Base-by-base conservation (phyloP, 148 eudicot species). In the Talinum fruticosum region DNA sequence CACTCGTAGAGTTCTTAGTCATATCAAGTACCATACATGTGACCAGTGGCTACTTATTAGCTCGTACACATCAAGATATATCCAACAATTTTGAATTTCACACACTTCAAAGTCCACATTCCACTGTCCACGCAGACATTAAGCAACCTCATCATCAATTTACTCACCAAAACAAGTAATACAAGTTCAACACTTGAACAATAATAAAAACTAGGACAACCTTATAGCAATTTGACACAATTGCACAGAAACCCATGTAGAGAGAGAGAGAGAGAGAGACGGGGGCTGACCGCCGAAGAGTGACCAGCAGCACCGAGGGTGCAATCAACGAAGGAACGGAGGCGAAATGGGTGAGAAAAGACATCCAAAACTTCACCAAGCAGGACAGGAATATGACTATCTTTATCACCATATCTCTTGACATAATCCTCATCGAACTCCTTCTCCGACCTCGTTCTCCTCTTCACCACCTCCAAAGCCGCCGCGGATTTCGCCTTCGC, bases 261-360 rank as follows among this genome's bases (percentile, higher is more conserved):
- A 10, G 12, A 10, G 4, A 62, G 33, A 28, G 6, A 24, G 28
- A 54, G 23, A 57, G 16, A 67, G 23, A 38, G n/a, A n/a, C 30
- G 71, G 67, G 15, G 2, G 86, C 95, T 77, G 5, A 95, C 99
- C 68, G 93, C 96, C 49, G 89, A 87, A 30, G 99, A 93, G 74
- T 93, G 99, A 26, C 97, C 97, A 29, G 89, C 99, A 16, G 99
- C 99, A 3, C 99, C 99, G 13, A 96, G 90, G 18, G 99, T 96
- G 74, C 97, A 93, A 79, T 96, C 99, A 28, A 96, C 89, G 79
- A 93, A 96, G 10, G 97, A 85, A 5, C 80, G 79, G 30, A 96
- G 85, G 61, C 74, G 77, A 38, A 78, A 49, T 65, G 79, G 72
- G 10, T 81, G 71, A 14, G 92, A 77, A 61, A 96, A 96, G n/a